Conservation (phyloP, 768 basidiomycete species). For the Cystobasidium ongulense region DNA sequence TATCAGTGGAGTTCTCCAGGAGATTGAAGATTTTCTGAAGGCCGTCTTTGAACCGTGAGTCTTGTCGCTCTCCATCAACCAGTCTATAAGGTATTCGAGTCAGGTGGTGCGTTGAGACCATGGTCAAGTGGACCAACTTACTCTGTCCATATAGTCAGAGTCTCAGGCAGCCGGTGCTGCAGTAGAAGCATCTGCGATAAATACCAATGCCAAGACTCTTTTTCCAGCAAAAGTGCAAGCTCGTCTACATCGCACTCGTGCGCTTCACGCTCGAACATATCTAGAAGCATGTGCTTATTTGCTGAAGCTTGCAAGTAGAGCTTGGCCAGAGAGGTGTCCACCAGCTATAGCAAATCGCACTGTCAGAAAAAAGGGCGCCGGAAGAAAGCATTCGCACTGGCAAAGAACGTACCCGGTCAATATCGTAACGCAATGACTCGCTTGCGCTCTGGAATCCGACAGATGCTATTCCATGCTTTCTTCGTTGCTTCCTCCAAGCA, state of each 20-base stretch:
- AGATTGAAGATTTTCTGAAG: constrained; percentile 31
- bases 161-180: constrained; percentile 7
- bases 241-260: constrained; percentile 33
- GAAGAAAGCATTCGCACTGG: neutral
- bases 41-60: constrained; percentile 9
- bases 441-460: neutral
- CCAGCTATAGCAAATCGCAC: neutral
- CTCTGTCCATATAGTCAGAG: constrained; percentile 35
- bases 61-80: constrained; percentile 29
- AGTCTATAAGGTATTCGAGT: constrained; percentile 6
- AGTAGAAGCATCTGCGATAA: constrained; percentile 20
- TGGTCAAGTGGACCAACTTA: neutral
- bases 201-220: constrained; percentile 21
- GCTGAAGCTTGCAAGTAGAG: neutral
- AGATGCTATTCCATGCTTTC: neutral
- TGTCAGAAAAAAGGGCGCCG: neutral
- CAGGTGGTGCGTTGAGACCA: neutral
- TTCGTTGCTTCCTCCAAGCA: constrained; percentile 33
- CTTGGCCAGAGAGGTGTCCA: constrained; percentile 20
- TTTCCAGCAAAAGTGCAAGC: constrained; percentile 17
- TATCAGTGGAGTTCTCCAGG: constrained; percentile 31
- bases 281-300: neutral
- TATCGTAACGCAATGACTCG: neutral
- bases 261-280: constrained; percentile 31
- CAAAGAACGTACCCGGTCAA: constrained; percentile 35